Percentiles rank a stretch among this genome's conserved stretches.
phyloP scores from a whole-genome alignment of 441 rosid species.

The Adansonia rubrostipa region DNA sequence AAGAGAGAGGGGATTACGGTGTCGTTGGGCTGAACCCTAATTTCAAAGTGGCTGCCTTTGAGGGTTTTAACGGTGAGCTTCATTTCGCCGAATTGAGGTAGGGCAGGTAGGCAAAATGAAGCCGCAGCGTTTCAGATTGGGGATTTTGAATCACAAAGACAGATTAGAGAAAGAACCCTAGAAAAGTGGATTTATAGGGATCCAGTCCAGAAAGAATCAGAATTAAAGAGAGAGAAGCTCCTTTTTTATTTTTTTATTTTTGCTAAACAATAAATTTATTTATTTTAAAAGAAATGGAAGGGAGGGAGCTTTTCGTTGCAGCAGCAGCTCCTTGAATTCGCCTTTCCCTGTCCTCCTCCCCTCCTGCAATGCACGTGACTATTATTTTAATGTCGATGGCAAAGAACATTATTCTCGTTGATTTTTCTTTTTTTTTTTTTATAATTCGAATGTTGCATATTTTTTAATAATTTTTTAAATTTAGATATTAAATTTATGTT shows the following conservation, averaged over 20 bases:
- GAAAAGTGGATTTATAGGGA: not conserved
- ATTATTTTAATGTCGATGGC: too few relatives aligned
- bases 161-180: not conserved
- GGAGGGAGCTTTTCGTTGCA: too few relatives aligned
- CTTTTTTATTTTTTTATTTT: not conserved
- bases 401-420: too few relatives aligned
- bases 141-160: not conserved
- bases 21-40: slow-evolving; percentile 87
- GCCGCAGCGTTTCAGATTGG: not conserved
- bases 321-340: not conserved
- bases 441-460: too few relatives aligned
- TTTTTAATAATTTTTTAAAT: too few relatives aligned
- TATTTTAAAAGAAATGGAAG: too few relatives aligned
- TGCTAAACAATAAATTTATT: too few relatives aligned
- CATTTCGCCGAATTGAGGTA: slow-evolving; percentile 45
- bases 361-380: not conserved
- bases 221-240: not conserved
- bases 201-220: not conserved
- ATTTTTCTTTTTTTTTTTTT: too few relatives aligned
- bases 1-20: slow-evolving; percentile 55
- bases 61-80: slow-evolving; percentile 98
- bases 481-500: too few relatives aligned
- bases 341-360: not conserved
- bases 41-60: slow-evolving; percentile 92
- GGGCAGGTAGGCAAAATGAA: not conserved